A percentile compares a stretch with the other conserved stretches of the same genome.
Conservation (phyloP, 805 yeast genomes). For the Ogataea dorogensis region DNA sequence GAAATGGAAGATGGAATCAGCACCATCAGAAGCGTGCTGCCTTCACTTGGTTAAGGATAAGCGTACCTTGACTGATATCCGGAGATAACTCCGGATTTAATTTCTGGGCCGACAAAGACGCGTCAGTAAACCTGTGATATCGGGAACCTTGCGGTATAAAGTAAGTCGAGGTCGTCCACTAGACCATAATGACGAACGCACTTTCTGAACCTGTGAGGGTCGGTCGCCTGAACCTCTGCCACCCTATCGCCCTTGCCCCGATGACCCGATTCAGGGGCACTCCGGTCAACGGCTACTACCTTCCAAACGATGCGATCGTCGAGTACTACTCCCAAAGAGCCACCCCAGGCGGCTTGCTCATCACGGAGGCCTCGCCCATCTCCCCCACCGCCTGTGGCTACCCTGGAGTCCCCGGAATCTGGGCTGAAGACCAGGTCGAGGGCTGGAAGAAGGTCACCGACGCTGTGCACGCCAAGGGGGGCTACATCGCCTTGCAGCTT, state of each 20-base stretch:
- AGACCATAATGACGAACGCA: too few species aligned
- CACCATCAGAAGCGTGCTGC: too few species aligned
- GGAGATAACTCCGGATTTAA: too few species aligned
- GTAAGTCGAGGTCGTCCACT: too few species aligned
- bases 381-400: slow-evolving; percentile 27
- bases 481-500: slow-evolving; percentile 41
- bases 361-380: slow-evolving; percentile 36
- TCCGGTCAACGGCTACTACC: slow-evolving; percentile 20
- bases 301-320: slow-evolving; percentile 33
- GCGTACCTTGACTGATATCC: too few species aligned
- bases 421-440: slow-evolving; percentile 27
- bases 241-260: slow-evolving; percentile 47
- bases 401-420: slow-evolving; percentile 21
- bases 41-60: too few species aligned
- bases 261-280: slow-evolving; percentile 45
- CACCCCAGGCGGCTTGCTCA: slow-evolving; percentile 33
- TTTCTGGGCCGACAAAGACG: too few species aligned
- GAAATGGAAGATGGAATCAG: too few species aligned
- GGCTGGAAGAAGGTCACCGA: slow-evolving; percentile 43
- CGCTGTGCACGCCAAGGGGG: slow-evolving; percentile 43
- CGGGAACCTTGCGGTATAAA: too few species aligned
- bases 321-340: slow-evolving; percentile 36
- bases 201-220: too few species aligned
- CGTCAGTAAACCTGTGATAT: too few species aligned
- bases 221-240: too few species aligned